A percentile compares a stretch with the other conserved stretches of the same genome.
Conservation (phyloP, 164 flowering plant genomes). For the Magnolia changhungtana region DNA sequence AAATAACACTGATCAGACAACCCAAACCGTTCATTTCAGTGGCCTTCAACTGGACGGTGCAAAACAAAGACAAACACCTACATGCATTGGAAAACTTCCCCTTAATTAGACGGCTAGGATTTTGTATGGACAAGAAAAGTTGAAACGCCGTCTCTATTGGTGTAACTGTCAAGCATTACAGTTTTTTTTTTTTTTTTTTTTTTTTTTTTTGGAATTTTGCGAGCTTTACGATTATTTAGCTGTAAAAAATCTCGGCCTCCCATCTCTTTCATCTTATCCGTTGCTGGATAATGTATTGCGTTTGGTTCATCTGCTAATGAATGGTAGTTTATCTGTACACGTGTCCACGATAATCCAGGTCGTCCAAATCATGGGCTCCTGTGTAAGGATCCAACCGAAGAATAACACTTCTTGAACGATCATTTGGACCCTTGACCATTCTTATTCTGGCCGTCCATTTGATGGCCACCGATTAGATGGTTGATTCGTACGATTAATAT, state of each 20-base stretch:
- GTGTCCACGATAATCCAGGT: not conserved
- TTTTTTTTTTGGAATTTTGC: not conserved
- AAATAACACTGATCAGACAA: no score
- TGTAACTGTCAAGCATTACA: not conserved
- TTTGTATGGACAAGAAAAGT: not conserved
- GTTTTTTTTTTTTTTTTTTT: no score
- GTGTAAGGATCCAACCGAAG: not conserved
- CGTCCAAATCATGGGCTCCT: not conserved
- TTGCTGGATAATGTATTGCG: not conserved
- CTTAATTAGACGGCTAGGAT: not conserved
- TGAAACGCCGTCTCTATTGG: not conserved
- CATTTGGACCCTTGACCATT: no score
- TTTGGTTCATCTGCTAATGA: not conserved
- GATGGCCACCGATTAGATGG: no score
- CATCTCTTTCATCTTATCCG: not conserved
- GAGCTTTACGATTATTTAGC: not conserved
- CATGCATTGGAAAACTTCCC: no score
- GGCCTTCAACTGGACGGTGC: no score
- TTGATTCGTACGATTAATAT: no score
- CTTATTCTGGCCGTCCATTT: no score
- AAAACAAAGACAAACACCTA: no score
- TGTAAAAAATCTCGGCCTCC: not conserved
- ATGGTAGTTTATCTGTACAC: not conserved
- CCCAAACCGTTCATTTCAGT: no score
- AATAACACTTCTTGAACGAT: no score